Evolutionary conservation across 345 rosid genomes (phyloP), one percentile per base, ranked within the genome.

Genomic region (Eucalyptus marginata): DNA sequence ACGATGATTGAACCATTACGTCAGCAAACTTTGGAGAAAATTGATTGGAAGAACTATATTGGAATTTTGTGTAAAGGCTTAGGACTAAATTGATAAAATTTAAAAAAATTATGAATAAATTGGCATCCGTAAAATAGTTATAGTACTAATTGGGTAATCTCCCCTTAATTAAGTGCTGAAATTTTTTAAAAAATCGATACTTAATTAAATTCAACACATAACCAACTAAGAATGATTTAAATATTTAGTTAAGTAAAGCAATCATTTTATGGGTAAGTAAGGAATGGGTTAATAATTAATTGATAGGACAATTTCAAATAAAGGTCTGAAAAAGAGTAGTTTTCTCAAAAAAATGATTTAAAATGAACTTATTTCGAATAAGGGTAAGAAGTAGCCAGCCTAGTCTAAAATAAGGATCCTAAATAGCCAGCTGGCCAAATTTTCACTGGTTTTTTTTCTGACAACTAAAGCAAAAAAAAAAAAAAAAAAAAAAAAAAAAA

Each of bases 1-100:
- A 25, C 1, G 14, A 20, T 2, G 1, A 58, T 5, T 58, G 13
- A 24, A 52, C 10, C 1, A 0, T 58, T 58, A 58, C 0, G 0
- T 58, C 14, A 25, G 0, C 64, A 25, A 58, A 24, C n/a, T 25
- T 25, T 58, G 14, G n/a, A 58, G 64, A 58, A 24, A 25, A 10
- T 58, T 25, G 7, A 58, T 58, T 58, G 13, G n/a, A 24, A 25
- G 0, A 0, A 25, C 14, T 58, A 58, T 5, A 58, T 25, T 58
- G 7, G 2, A 58, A 58, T 58, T 24, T 58, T 1, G 2, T 25
- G 3, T 24, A 2, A 58, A 58, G 64, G n/a, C 13, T 58, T 58
- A 58, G n/a, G 64, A 25, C 1, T 25, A 25, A 25, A 58, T 58
- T 52, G 25, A 52, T 52, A 52, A 52, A 18, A 7, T 52, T 52